phyloP scores from a whole-genome alignment of 495 filamentous ascomycete genomes.

The Amphirosellinia nigrospora region DNA sequence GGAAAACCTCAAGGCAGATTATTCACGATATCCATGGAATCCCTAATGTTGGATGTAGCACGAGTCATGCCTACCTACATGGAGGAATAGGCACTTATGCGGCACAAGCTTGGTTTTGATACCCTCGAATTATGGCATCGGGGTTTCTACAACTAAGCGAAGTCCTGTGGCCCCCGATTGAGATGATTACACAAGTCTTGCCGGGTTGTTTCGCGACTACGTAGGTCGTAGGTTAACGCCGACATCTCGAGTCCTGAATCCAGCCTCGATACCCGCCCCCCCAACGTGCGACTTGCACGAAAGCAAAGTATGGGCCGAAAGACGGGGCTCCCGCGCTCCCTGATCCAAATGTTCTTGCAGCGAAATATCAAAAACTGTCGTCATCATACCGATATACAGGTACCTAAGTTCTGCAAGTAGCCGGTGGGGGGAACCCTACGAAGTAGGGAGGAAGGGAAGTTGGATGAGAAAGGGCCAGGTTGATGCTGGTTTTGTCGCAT shows the following conservation, averaged over 20 bases:
- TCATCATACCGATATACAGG: not conserved
- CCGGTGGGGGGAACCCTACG: not conserved
- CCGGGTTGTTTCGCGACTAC: not conserved
- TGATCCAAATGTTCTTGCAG: not conserved
- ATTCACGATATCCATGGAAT: not conserved
- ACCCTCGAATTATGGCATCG: not conserved
- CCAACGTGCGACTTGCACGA: too few species aligned
- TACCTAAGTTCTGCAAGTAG: not conserved
- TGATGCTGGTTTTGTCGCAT: not conserved
- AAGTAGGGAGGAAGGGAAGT: not conserved
- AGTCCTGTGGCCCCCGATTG: not conserved
- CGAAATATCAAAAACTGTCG: not conserved
- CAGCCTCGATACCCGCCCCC: too few species aligned
- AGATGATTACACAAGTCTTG: not conserved
- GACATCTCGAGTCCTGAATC: not conserved
- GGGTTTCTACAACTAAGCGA: too few species aligned
- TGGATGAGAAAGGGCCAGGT: not conserved
- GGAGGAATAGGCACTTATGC: not conserved
- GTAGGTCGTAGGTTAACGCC: not conserved
- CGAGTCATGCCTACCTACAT: not conserved
- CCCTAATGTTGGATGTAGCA: not conserved
- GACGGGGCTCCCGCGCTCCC: not conserved
- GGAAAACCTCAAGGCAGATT: too few species aligned
- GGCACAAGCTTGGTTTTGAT: not conserved
- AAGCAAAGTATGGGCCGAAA: too few species aligned